Percentiles rank a stretch among this genome's conserved stretches.
These are phyloP conservation scores for Candida ponderosae DNA, from an alignment of 805 yeast genomes.

Conservation along the genomic window DNA sequence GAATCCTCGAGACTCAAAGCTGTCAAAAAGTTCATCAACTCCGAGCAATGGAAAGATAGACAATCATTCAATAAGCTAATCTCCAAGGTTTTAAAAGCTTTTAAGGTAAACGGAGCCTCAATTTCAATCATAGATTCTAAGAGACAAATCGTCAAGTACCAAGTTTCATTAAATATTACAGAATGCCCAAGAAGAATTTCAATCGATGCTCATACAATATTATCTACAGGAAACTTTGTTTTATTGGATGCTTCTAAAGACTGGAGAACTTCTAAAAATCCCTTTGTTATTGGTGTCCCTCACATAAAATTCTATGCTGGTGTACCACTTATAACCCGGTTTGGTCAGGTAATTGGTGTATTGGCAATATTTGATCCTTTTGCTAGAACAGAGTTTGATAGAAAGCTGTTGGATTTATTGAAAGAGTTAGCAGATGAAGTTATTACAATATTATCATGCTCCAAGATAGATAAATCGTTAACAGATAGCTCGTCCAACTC, in stretches of 20 bases:
- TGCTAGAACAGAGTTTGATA: constrained; percentile 29
- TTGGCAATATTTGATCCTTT: constrained; percentile 49
- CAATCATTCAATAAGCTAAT: constrained; percentile 30
- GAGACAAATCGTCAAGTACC: constrained; percentile 41
- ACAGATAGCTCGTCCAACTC: constrained; percentile 2
- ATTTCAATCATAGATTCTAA: constrained; percentile 48
- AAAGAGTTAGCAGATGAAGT: constrained; percentile 32
- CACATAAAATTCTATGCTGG: constrained; percentile 56
- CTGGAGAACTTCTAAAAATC: constrained; percentile 61
- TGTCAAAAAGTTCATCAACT: constrained; percentile 30
- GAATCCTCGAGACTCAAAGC: constrained; percentile 38
- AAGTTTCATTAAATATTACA: constrained; percentile 37
- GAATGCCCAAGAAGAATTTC: constrained; percentile 49
- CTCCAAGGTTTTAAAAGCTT: constrained; percentile 29
- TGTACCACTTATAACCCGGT: constrained; percentile 41
- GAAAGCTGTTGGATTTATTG: constrained; percentile 26
- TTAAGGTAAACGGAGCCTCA: constrained; percentile 44
- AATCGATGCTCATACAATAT: constrained; percentile 60
- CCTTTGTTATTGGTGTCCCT: constrained; percentile 57
- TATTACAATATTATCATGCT: constrained; percentile 31
- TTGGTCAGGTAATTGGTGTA: constrained; percentile 44
- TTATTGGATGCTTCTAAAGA: constrained; percentile 55
- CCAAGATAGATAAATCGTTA: constrained; percentile 11
- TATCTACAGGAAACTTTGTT: constrained; percentile 48
- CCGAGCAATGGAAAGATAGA: constrained; percentile 43